A percentile compares a stretch with the other conserved stretches of the same genome.
These are phyloP conservation scores for Rossbeevera mucosa DNA, from an alignment of 768 basidiomycete genomes.

Conservation along the genomic window DNA sequence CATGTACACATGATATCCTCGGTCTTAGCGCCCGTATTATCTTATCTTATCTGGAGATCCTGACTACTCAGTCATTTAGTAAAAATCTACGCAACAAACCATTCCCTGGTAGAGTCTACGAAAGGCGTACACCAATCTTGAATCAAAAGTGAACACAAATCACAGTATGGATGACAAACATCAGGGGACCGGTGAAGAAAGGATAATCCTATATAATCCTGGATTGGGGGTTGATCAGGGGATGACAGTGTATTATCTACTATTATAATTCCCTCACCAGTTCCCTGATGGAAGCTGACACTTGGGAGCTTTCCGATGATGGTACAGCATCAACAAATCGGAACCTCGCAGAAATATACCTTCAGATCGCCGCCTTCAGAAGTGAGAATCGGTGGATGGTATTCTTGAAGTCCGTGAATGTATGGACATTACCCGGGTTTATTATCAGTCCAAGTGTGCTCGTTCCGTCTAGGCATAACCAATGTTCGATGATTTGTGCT, in stretches of 20 bases:
- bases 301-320: too few relatives aligned
- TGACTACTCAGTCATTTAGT: background rate
- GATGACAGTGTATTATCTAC: too few relatives aligned
- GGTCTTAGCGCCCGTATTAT: conserved; percentile 1
- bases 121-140: background rate
- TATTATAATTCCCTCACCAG: too few relatives aligned
- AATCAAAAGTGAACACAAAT: background rate
- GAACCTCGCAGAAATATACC: too few relatives aligned
- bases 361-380: background rate
- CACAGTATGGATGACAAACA: background rate
- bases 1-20: conserved; percentile 3
- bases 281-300: too few relatives aligned
- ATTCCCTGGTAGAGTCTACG: too few relatives aligned
- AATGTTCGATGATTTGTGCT: background rate
- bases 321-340: too few relatives aligned
- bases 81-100: background rate
- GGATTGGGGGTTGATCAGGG: too few relatives aligned
- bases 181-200: too few relatives aligned
- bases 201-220: too few relatives aligned
- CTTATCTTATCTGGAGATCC: conserved; percentile 32
- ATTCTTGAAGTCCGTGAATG: background rate
- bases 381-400: background rate
- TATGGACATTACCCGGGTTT: background rate
- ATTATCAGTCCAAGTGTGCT: background rate
- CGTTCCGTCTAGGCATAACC: too few relatives aligned